A percentile compares a stretch with the other conserved stretches of the same genome.
Evolutionary conservation across 192 early-diverging fungal genomes (phyloP).

Genomic region (Coemansia sp.): DNA sequence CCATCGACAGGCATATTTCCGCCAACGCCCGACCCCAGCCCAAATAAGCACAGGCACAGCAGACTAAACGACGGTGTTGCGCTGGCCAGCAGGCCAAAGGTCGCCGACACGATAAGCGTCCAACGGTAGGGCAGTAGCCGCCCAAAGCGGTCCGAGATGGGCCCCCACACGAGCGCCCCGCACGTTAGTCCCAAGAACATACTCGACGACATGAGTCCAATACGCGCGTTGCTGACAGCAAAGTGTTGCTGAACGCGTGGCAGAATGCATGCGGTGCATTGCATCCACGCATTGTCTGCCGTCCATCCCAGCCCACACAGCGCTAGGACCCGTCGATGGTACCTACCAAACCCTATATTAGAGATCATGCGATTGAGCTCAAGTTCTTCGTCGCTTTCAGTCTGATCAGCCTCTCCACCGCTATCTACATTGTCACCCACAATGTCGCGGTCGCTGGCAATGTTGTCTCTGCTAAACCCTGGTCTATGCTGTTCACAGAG

Average conservation of each 20-base stretch:
- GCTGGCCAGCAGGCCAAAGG: constrained; percentile 72
- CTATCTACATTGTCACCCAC: neutral
- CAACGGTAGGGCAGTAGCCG: constrained; percentile 72
- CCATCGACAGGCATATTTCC: constrained; percentile 67
- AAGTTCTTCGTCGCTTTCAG: constrained; percentile 36
- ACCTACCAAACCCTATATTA: constrained; percentile 71
- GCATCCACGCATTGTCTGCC: constrained; percentile 78
- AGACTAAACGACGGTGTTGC: constrained; percentile 61
- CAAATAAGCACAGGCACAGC: constrained; percentile 64
- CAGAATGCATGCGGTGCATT: constrained; percentile 71
- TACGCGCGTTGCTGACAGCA: constrained; percentile 60
- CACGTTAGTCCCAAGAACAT: constrained; percentile 79
- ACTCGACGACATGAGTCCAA: constrained; percentile 68
- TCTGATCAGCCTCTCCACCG: neutral
- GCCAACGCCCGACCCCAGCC: constrained; percentile 75
- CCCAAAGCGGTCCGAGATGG: constrained; percentile 67
- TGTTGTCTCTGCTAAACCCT: too few relatives aligned
- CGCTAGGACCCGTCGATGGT: constrained; percentile 59
- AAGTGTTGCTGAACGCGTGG: constrained; percentile 77
- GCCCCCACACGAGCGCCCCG: constrained; percentile 83
- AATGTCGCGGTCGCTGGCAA: neutral
- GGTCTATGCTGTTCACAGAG: too few relatives aligned
- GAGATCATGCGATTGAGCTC: constrained; percentile 64
- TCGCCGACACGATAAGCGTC: constrained; percentile 69
- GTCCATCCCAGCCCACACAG: constrained; percentile 84